Evolutionary conservation across 345 rosid genomes (phyloP), one percentile per base, ranked within the genome.

Genomic region (Camelina hispida): DNA sequence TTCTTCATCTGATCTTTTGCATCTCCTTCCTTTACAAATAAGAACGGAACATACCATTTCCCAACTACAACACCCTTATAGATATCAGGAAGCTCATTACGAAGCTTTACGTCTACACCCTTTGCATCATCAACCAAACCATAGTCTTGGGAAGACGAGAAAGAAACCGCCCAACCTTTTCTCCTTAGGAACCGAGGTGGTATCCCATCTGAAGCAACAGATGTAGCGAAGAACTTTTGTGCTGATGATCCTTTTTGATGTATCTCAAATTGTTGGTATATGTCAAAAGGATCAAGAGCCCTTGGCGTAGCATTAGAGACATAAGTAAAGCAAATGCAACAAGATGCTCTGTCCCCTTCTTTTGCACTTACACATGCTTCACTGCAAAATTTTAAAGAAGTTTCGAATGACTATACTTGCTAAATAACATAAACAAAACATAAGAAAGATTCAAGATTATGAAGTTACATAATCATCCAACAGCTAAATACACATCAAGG

Each of bases 31-130:
- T 70, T 87, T 2, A 88, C 72, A 44, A 87, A 88, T 70, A 91
- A 57, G 73, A 86, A 91, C 0, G 94, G 97, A 52, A 84, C 86
- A 44, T 86, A 91, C 97, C 92, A 91, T 69, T 77, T 87, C 18
- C 92, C 97, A 17, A 87, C 87, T 6, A 72, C 69, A 13, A 67
- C 65, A n/a, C 44, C 18, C 58, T 84, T 79, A 23, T 54, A 60
- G 0, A 56, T 43, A 63, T 12, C 80, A 5, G 91, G 92, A 69
- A 88, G 85, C 61, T 71, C 79, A 6, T 74, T 30, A 2, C 92
- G 81, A 22, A 67, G 81, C 18, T 78, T 16, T 15, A 23, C 14
- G 20, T 89, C 79, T 2, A 89, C 71, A 0, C 97, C 94, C 48
- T 75, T 66, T 47, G 94, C 97, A 37, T 86, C 91, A 18, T 87